Base-by-base conservation (phyloP, 2,329 filamentous ascomycete species). In the Cytospora paraplurivora region DNA sequence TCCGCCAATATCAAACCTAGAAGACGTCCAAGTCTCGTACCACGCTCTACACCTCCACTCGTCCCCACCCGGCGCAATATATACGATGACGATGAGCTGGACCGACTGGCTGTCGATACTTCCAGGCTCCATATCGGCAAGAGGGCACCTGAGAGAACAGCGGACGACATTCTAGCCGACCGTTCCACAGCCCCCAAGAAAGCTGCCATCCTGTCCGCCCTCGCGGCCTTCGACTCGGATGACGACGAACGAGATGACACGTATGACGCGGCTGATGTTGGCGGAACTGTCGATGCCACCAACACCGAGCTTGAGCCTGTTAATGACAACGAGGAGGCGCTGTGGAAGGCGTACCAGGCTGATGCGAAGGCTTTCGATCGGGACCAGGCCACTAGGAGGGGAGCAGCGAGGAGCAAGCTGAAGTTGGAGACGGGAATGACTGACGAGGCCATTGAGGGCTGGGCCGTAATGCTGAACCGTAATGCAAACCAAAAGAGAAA, bases 191-290 rank as follows among this genome's bases (percentile, higher is more conserved):
- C 88, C 4, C 85, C 89, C 1, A 88, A 88, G 70, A 97, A 96
- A 77, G 91, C 92, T 0, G 89, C 92, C 12, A 97, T 97, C 69
- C 79, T 97, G 32, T 91, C 93, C 3, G 94, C 94, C 0, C 85
- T 98, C 2, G 92, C 92, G 17, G 85, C 89, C 0, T 97, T 98
- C 69, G 93, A 98, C 76, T 89, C 89, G 0, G 94, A 98, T 70
- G 95, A 98, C 69, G 95, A 99, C 74, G 95, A 99, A 77, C 86
- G 93, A 41, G 95, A 99, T 74, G 95, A 99, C 74, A 98, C 94
- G 0, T 99, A 99, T 73, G 95, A 99, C 71, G 87, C 89, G 1
- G 92, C 88, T 56, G 95, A 98, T 72, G 92, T 98, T 2, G 95
- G 95, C 41, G 93, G 94, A 27, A 91, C 91, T 0, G 88, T 97